phyloP scores from a whole-genome alignment of 139 green algal genomes.

The Axilococcus clingmanii region DNA sequence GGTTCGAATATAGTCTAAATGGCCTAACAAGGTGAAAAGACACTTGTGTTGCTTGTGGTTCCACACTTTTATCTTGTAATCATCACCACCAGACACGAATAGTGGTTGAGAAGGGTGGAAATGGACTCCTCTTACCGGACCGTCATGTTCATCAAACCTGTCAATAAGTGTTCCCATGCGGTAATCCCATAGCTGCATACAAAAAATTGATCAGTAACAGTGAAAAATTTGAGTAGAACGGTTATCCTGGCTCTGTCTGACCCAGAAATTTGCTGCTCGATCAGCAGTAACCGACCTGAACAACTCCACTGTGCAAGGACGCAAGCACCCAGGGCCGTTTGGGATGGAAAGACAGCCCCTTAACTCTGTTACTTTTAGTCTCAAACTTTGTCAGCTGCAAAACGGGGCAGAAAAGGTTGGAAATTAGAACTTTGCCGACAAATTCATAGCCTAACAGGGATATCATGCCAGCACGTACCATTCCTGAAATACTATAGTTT shows the following conservation, averaged over 20 bases:
- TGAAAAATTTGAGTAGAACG: too few relatives aligned
- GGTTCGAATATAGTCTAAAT: slow-evolving; percentile 99
- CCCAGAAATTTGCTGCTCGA: too few relatives aligned
- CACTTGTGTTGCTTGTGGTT: slow-evolving; percentile 97
- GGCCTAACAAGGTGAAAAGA: slow-evolving; percentile 96
- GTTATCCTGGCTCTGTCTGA: too few relatives aligned
- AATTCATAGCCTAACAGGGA: too few relatives aligned
- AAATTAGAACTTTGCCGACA: too few relatives aligned
- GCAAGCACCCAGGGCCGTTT: slow-evolving; percentile 98
- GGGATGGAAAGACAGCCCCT: slow-evolving; percentile 96
- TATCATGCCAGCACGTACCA: too few relatives aligned
- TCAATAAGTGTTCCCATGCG: slow-evolving; percentile 99
- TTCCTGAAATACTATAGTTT: too few relatives aligned
- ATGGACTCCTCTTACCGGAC: slow-evolving; percentile 91
- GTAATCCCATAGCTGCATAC: slow-evolving; percentile 98
- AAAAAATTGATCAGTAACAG: background rate
- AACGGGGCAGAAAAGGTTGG: too few relatives aligned
- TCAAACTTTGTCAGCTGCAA: slow-evolving; percentile 81
- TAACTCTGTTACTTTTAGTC: slow-evolving; percentile 96
- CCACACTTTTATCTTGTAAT: slow-evolving; percentile 99
- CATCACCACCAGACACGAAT: slow-evolving; percentile 97
- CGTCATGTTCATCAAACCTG: slow-evolving; percentile 99
- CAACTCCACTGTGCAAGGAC: slow-evolving; percentile 94
- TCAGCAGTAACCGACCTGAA: slow-evolving; percentile 62
- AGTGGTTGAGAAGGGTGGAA: slow-evolving; percentile 96